phyloP scores from a whole-genome alignment of 768 basidiomycete genomes.

The Lactarius tabidus region DNA sequence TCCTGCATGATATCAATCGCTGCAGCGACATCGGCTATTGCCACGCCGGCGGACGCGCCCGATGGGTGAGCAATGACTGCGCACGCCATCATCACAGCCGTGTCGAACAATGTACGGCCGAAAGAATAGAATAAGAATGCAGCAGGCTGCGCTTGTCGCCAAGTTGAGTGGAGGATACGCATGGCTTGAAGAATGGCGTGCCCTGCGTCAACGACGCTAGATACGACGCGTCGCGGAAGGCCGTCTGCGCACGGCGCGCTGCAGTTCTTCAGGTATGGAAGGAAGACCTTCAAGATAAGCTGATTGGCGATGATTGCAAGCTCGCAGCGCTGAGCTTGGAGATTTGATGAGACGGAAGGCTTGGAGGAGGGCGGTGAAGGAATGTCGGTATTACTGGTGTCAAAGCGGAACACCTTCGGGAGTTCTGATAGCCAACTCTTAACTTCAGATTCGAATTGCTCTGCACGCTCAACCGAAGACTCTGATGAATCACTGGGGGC shows the following conservation, averaged over 20 bases:
- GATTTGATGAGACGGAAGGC: conserved; percentile 33
- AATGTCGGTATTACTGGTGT: conserved; percentile 34
- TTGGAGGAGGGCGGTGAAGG: conserved; percentile 23
- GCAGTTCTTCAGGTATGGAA: conserved; percentile 53
- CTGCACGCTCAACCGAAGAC: conserved; percentile 59
- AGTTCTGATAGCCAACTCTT: conserved; percentile 50
- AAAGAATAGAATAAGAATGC: conserved; percentile 57
- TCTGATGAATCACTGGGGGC: conserved; percentile 32
- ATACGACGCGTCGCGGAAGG: conserved; percentile 48
- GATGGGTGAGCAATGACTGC: conserved; percentile 52
- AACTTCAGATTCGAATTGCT: conserved; percentile 53
- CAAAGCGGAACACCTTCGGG: conserved; percentile 46
- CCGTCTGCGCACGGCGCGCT: conserved; percentile 29
- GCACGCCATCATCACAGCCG: conserved; percentile 61
- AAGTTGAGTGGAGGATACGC: conserved; percentile 39
- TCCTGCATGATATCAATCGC: conserved; percentile 45
- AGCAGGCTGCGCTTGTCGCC: conserved; percentile 42
- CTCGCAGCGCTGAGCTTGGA: conserved; percentile 54
- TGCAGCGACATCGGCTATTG: conserved; percentile 43
- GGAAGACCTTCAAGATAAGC: conserved; percentile 58
- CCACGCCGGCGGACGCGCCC: conserved; percentile 45
- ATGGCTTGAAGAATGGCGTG: conserved; percentile 57
- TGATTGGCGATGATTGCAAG: conserved; percentile 57
- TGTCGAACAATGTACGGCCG: conserved; percentile 59
- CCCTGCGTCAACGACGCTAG: conserved; percentile 60